Conservation (phyloP, 371 early-diverging fungal species). For the Saksenaea vasiformis region DNA sequence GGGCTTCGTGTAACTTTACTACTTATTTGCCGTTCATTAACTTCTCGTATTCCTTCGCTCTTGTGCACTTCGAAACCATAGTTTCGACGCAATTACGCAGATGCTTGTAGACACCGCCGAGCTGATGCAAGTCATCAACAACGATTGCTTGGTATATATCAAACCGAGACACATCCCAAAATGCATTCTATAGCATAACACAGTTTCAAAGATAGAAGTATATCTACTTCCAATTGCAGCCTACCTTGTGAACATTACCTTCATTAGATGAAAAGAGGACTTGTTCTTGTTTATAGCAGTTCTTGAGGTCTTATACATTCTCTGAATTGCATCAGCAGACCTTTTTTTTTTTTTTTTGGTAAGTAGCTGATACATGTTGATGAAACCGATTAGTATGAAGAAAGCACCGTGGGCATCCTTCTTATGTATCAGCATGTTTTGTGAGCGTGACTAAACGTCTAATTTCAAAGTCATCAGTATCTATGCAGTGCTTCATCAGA, state of each 20-base stretch:
- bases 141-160: neutral
- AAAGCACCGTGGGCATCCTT: no score
- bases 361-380: no score
- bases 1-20: no score
- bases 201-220: no score
- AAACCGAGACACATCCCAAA: neutral
- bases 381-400: no score
- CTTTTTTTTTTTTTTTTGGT: no score
- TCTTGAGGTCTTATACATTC: no score
- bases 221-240: no score
- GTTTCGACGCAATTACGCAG: neutral
- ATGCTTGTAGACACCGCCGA: slow-evolving; percentile 4
- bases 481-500: neutral
- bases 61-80: neutral
- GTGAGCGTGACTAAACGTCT: neutral
- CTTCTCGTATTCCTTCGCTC: neutral
- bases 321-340: no score
- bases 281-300: no score
- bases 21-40: neutral
- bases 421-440: neutral
- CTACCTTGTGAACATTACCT: no score
- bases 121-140: slow-evolving; percentile 5
- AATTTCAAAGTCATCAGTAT: neutral
- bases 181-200: neutral
- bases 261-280: no score